Conservation (phyloP, 345 rosid genomes). For the Reutealis trisperma region DNA sequence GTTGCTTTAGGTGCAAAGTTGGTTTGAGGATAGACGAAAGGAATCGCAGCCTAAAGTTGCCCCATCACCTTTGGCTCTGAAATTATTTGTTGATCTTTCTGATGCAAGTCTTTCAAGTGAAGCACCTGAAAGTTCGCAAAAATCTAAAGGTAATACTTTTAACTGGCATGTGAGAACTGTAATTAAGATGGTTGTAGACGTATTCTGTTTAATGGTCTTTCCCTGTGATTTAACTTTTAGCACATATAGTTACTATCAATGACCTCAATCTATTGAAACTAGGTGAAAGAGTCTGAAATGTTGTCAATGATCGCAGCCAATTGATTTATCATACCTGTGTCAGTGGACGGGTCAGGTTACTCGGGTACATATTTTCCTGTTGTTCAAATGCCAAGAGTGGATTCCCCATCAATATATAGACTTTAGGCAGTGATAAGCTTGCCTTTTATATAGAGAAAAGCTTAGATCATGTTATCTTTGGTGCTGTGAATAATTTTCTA, state of each 20-base stretch:
- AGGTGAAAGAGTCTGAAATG: not conserved
- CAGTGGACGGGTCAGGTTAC: not conserved
- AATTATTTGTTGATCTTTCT: constrained; percentile 48
- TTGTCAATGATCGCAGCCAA: not conserved
- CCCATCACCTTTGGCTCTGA: constrained; percentile 31
- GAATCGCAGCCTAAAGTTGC: constrained; percentile 20
- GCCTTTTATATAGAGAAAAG: not conserved
- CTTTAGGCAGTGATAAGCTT: not conserved
- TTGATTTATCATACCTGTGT: not conserved
- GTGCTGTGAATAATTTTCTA: not conserved
- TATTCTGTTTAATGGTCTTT: constrained; percentile 1
- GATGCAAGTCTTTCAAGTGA: constrained; percentile 20
- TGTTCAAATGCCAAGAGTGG: not conserved
- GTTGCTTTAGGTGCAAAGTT: constrained; percentile 55
- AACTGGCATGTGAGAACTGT: constrained; percentile 6
- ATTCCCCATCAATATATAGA: not conserved
- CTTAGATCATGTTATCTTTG: not conserved
- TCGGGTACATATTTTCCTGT: not conserved
- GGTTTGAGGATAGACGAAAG: constrained; percentile 61
- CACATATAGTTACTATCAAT: not conserved
- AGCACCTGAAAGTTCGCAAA: constrained; percentile 24
- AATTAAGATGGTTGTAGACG: not conserved
- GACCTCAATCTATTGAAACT: not conserved
- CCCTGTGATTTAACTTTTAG: constrained; percentile 4
- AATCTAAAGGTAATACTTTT: constrained; percentile 48